Evolutionary conservation across 169 alveolate species (phyloP).

Genomic region (Plasmodium yoelii): DNA sequence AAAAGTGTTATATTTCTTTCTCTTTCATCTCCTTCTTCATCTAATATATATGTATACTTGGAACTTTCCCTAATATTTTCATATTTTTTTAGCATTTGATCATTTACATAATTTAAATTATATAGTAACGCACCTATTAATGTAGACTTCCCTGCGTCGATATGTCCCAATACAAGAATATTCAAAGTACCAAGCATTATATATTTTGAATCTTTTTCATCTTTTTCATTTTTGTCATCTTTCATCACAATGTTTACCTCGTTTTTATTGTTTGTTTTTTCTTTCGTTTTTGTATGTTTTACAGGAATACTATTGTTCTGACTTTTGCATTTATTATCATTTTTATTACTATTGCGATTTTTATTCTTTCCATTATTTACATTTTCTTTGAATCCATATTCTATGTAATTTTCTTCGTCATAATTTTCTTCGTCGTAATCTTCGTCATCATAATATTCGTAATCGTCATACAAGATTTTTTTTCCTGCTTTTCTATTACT

Average conservation of each 20-base stretch:
- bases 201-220: slow-evolving; percentile 13
- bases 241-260: slow-evolving; percentile 13
- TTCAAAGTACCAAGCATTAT: slow-evolving; percentile 78
- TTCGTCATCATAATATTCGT: slow-evolving; percentile 53
- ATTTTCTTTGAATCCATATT: slow-evolving; percentile 24
- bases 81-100: slow-evolving; percentile 64
- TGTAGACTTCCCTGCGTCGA: slow-evolving; percentile 87
- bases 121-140: slow-evolving; percentile 79
- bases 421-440: slow-evolving; percentile 47
- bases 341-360: neutral
- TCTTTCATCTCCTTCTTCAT: slow-evolving; percentile 86
- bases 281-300: slow-evolving; percentile 14
- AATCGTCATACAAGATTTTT: slow-evolving; percentile 28
- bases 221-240: slow-evolving; percentile 6
- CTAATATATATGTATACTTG: slow-evolving; percentile 80
- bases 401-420: slow-evolving; percentile 60
- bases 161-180: slow-evolving; percentile 83
- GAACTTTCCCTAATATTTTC: slow-evolving; percentile 59
- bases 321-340: neutral
- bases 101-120: slow-evolving; percentile 60
- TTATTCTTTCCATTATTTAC: slow-evolving; percentile 1
- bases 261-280: slow-evolving; percentile 6
- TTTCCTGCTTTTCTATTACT: slow-evolving; percentile 48
- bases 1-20: slow-evolving; percentile 82
- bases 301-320: neutral